Evolutionary conservation across 1,139 yeast species (phyloP), one percentile per base, ranked within the genome.

Genomic region (Citeromyces siamensis): DNA sequence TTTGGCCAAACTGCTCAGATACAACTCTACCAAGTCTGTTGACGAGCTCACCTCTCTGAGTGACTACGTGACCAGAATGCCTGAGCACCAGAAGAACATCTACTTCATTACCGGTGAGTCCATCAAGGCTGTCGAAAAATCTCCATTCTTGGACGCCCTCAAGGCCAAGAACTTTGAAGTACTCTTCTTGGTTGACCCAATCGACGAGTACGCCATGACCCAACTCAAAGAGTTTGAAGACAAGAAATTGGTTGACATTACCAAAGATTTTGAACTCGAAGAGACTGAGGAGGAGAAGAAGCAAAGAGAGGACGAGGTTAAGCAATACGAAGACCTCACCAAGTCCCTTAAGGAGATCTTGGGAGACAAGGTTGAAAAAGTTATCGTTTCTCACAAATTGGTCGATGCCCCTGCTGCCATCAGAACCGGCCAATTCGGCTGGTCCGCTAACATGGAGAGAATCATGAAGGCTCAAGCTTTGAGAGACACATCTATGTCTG

Each of bases 401-500:
- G 86, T 86, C 54, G 97, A 88, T 58, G 93, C 98, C 41, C 99
- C 99, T 64, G 98, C 98, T 64, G 98, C 98, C 53, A 88, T 90
- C 62, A 86, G 97, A 77, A 90, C 98, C 52, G 97, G 96, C 55
- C 98, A 90, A 73, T 90, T 90, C 64, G 98, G 99, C 63, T 90
- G 99, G 99, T 90, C 98, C 52, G 99, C 99, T 56, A 90, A 90
- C 75, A 93, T 93, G 98, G 99, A 90, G 74, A 90, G 98, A 81
- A 90, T 90, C 75, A 93, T 90, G 99, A 90, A 90, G 76, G 98
- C 98, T 46, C 99, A 90, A 75, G 98, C 99, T 55, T 75, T 90
- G 57, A 88, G 98, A 73, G 98, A 90, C 66, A 83, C 95, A 53
- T 77, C 95, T 53, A 90, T 93, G 98, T 86, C 97, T 37, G 78